Evolutionary conservation across 495 filamentous ascomycete genomes (phyloP), one percentile per base, ranked within the genome.

Genomic region (Cladorrhinum samala): DNA sequence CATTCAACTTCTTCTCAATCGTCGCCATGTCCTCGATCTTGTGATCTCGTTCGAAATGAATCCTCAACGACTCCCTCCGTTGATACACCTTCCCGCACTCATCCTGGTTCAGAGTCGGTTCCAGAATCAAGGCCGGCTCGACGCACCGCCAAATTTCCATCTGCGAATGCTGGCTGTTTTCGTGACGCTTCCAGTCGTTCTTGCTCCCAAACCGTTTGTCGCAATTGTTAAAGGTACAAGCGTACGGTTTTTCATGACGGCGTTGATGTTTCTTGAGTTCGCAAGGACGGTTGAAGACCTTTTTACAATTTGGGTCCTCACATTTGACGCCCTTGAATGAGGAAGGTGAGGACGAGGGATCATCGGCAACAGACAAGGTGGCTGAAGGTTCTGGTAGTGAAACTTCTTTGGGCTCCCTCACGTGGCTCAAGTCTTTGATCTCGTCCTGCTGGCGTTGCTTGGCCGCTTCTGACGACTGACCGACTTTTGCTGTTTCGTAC

Each of bases 141-240:
- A 73, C 74, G 67, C 92, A 96, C n/a, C 83, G 81, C 84, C 88
- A 96, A 50, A 80, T 77, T 55, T 90, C 84, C 2, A 81, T 60
- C 57, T 86, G 81, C 56, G 82, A 85, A 62, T 96, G 92, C 64
- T 95, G 90, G 21, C 83, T 86, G 57, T 84, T 89, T 59, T 97
- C 92, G 64, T 97, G 92, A 7, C 93, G 84, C 68, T 96, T 96
- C 93, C 92, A 96, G 70, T 96, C 92, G 41, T 89, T 89, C 64
- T 96, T 96, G 72, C 87, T 91, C 33, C 93, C 92, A 58, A 96
- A 95, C 2, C 68, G 77, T 57, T 89, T 93, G 44, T 73, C 71
- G 62, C 93, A 96, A 17, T 72, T 72, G 9, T 75, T 65, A 44
- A 83, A 89, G 7, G 92, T 96, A 70, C 92, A 96, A 40, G 85